These are phyloP conservation scores for Teunomyces lycoperdinae DNA, from an alignment of 805 yeast species.

Conservation along the genomic window DNA sequence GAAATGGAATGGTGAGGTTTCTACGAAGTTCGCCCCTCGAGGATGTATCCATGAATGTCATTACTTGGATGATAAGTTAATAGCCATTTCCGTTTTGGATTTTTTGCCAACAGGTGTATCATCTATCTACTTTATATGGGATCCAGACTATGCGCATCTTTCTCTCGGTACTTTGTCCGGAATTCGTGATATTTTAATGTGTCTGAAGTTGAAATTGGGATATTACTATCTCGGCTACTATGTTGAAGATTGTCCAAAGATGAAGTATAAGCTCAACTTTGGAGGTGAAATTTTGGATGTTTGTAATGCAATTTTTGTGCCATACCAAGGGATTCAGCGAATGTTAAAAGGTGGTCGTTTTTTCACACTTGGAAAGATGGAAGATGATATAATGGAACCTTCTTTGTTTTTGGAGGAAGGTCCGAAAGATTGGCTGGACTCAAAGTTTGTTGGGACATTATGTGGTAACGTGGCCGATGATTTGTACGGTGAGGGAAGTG, in stretches of 20 bases:
- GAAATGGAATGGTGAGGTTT: constrained; percentile 13
- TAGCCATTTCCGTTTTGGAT: constrained; percentile 78
- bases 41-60: constrained; percentile 84
- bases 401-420: neutral
- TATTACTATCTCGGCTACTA: constrained; percentile 81
- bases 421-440: neutral
- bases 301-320: constrained; percentile 43
- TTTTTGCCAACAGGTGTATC: constrained; percentile 74
- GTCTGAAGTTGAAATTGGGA: constrained; percentile 42
- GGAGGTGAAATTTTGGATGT: constrained; percentile 73
- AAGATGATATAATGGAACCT: constrained; percentile 11
- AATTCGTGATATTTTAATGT: constrained; percentile 61
- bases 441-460: constrained; percentile 5
- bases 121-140: constrained; percentile 86
- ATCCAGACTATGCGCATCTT: constrained; percentile 67
- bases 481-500: too few species aligned
- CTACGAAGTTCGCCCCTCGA: constrained; percentile 6
- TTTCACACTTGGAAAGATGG: constrained; percentile 22
- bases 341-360: constrained; percentile 28
- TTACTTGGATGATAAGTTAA: constrained; percentile 56
- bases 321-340: constrained; percentile 28
- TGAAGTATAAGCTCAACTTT: constrained; percentile 76
- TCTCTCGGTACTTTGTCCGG: constrained; percentile 80
- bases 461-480: constrained; percentile 13
- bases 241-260: constrained; percentile 74